phyloP scores from a whole-genome alignment of 352 stramenopile genomes.

The Chrysophaeum taylorii region DNA sequence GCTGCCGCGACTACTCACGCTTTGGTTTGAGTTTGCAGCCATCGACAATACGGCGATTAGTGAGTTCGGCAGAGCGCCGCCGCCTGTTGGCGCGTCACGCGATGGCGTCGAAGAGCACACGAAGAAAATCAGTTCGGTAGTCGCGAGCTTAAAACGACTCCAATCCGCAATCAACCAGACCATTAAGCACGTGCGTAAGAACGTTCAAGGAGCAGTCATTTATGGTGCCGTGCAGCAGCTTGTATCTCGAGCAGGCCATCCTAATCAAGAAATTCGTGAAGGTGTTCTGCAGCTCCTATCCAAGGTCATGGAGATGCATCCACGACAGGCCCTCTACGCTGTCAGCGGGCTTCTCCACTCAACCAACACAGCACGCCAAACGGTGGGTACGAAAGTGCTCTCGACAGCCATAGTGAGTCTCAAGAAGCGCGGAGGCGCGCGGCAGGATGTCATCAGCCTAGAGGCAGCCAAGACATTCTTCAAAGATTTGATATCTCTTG shows the following conservation, averaged over 20 bases:
- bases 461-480: constrained; percentile 73
- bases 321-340: constrained; percentile 90
- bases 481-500: constrained; percentile 80
- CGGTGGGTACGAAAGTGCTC: constrained; percentile 54
- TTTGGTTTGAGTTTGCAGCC: constrained; percentile 90
- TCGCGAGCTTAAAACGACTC: constrained; percentile 20
- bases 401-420: constrained; percentile 43
- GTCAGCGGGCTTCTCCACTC: constrained; percentile 84
- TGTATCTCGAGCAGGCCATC: constrained; percentile 81
- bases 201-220: constrained; percentile 77
- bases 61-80: too few relatives aligned
- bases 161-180: constrained; percentile 17
- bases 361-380: constrained; percentile 44
- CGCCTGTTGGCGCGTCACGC: too few relatives aligned
- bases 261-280: constrained; percentile 63
- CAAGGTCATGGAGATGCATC: constrained; percentile 88
- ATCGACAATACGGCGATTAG: too few relatives aligned
- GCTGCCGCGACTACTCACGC: constrained; percentile 85
- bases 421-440: constrained; percentile 36
- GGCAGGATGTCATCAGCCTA: constrained; percentile 63
- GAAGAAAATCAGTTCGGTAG: too few relatives aligned
- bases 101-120: too few relatives aligned
- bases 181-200: constrained; percentile 18
- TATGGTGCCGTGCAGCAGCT: constrained; percentile 96
- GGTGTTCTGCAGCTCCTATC: too few relatives aligned